Percentiles rank a stretch among this genome's conserved stretches.
Evolutionary conservation across 164 flowering plant genomes (phyloP).

Genomic region (Berberis thunbergii): DNA sequence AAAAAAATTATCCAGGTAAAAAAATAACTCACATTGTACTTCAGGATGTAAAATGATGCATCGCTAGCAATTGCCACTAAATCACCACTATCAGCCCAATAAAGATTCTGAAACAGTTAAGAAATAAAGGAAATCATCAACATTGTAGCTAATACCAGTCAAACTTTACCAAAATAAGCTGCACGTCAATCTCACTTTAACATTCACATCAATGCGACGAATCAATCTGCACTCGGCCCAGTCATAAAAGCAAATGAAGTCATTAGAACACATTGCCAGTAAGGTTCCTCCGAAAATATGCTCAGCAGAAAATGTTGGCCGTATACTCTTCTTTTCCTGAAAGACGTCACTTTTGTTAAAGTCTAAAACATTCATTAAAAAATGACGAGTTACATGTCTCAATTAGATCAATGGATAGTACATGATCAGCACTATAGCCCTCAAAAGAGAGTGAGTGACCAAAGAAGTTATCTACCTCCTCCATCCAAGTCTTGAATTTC

Average conservation of each 20-base stretch:
- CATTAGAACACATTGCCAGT: constrained; percentile 95
- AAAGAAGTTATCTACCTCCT: too few relatives aligned
- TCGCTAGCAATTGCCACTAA: constrained; percentile 90
- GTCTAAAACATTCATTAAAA: neutral
- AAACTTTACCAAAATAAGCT: neutral
- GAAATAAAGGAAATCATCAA: constrained; percentile 3
- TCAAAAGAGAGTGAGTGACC: too few relatives aligned
- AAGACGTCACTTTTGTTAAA: constrained; percentile 16
- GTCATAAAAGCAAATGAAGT: constrained; percentile 93
- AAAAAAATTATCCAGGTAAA: neutral
- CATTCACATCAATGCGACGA: constrained; percentile 82
- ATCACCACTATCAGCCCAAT: constrained; percentile 99
- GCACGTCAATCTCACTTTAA: constrained; percentile 50
- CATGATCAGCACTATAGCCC: too few relatives aligned
- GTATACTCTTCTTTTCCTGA: constrained; percentile 88
- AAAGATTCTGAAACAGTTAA: constrained; percentile 56
- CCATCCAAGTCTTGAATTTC: too few relatives aligned
- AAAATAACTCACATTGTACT: constrained; percentile 67
- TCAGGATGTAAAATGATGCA: constrained; percentile 81
- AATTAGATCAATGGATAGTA: neutral
- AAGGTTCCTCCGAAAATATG: constrained; percentile 83
- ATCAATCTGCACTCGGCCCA: constrained; percentile 98
- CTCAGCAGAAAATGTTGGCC: constrained; percentile 94
- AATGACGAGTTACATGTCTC: neutral
- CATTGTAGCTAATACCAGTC: neutral